Conservation (phyloP, 2,329 filamentous ascomycete species). For the Talaromyces pinophilus region DNA sequence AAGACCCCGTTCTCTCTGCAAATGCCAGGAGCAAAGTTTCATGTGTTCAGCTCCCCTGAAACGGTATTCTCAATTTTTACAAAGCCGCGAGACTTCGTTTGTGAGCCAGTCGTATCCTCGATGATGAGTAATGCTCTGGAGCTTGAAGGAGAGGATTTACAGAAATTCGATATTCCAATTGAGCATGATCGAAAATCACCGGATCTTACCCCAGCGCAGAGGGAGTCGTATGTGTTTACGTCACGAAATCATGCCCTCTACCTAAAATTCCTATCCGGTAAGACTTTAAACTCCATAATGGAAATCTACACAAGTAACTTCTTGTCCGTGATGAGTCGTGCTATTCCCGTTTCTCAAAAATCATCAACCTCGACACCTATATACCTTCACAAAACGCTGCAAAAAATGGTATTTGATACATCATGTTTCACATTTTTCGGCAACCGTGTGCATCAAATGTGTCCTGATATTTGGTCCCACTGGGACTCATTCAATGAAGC, state of each 20-base stretch:
- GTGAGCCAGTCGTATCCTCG: slow-evolving; percentile 23
- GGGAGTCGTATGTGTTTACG: slow-evolving; percentile 18
- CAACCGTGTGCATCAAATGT: slow-evolving; percentile 13
- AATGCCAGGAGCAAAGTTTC: slow-evolving; percentile 23
- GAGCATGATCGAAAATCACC: slow-evolving; percentile 12
- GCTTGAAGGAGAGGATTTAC: slow-evolving; percentile 12
- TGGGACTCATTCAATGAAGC: slow-evolving; percentile 19
- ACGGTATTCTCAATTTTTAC: slow-evolving; percentile 19
- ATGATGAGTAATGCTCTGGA: slow-evolving; percentile 24
- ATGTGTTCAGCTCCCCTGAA: slow-evolving; percentile 22
- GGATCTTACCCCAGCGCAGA: slow-evolving; percentile 1
- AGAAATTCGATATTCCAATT: slow-evolving; percentile 22
- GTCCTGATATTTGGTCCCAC: slow-evolving; percentile 19
- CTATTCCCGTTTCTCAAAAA: neutral
- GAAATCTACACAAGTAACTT: slow-evolving; percentile 17
- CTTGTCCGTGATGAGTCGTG: neutral
- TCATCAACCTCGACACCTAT: neutral
- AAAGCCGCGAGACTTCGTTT: slow-evolving; percentile 21
- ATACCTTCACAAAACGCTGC: slow-evolving; percentile 16
- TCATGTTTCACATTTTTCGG: slow-evolving; percentile 23
- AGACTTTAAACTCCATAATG: slow-evolving; percentile 15
- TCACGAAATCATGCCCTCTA: slow-evolving; percentile 21
- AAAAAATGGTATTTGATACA: slow-evolving; percentile 20
- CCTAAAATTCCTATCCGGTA: slow-evolving; percentile 16
- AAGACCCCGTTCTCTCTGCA: slow-evolving; percentile 20